phyloP scores from a whole-genome alignment of 495 filamentous ascomycete genomes.

The Pyronema domesticum region DNA sequence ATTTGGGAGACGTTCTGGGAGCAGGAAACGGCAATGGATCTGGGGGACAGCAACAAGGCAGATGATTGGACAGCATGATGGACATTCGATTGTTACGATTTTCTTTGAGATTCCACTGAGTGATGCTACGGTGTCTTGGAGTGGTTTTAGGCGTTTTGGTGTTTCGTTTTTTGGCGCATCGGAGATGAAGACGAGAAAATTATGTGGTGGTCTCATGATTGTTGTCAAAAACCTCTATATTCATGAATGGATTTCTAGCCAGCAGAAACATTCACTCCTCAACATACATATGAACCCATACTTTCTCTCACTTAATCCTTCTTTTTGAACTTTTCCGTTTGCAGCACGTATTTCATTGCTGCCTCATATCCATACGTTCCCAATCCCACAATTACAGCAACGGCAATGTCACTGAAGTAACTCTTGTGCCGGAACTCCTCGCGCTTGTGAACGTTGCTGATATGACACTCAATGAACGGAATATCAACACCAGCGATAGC shows the following conservation, averaged over 20 bases:
- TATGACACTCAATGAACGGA: constrained; percentile 55
- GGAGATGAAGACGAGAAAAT: no score
- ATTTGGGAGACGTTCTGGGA: constrained; percentile 8
- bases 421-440: constrained; percentile 46
- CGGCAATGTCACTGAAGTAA: constrained; percentile 53
- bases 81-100: background rate
- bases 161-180: background rate
- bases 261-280: no score
- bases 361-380: constrained; percentile 52
- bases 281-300: no score
- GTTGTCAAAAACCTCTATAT: no score
- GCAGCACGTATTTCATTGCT: constrained; percentile 44
- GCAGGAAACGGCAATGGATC: background rate
- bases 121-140: no score
- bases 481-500: constrained; percentile 44
- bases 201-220: no score
- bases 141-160: background rate
- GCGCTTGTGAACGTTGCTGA: constrained; percentile 48
- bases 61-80: background rate
- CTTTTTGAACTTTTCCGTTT: constrained; percentile 3
- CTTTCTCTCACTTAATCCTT: no score
- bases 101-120: no score
- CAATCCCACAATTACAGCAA: constrained; percentile 48
- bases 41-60: background rate
- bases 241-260: no score